Evolutionary conservation across 1,284 basidiomycete genomes (phyloP).

Genomic region (Malassezia sp.): DNA sequence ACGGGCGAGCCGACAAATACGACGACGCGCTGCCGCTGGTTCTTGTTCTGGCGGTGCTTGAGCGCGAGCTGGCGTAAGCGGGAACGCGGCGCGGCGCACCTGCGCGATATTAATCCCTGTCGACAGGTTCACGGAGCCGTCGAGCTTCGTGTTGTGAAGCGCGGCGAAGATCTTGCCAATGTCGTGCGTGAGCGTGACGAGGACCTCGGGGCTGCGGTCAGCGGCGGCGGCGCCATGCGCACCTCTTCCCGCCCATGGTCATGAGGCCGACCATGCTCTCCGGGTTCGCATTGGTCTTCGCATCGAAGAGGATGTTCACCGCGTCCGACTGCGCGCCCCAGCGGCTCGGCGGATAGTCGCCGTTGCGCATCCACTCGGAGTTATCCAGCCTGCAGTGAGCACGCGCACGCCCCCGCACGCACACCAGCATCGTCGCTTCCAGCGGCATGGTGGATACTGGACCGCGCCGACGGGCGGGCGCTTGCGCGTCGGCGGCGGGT

Average conservation of each 20-base stretch:
- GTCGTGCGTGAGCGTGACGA: slow-evolving; percentile 89
- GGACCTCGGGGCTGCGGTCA: slow-evolving; percentile 60
- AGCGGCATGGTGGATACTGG: slow-evolving; percentile 32
- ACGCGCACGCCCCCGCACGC: slow-evolving; percentile 8
- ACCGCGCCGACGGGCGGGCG: neutral
- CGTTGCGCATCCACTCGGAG: slow-evolving; percentile 56
- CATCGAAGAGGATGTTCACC: slow-evolving; percentile 76
- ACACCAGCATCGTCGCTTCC: slow-evolving; percentile 47
- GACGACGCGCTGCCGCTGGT: slow-evolving; percentile 84
- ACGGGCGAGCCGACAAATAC: slow-evolving; percentile 80
- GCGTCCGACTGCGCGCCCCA: slow-evolving; percentile 87
- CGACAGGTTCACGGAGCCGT: slow-evolving; percentile 68
- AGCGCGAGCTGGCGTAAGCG: slow-evolving; percentile 65
- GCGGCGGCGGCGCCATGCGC: neutral
- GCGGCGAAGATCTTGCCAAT: slow-evolving; percentile 78
- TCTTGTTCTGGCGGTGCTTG: slow-evolving; percentile 98
- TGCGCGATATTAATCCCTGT: slow-evolving; percentile 88
- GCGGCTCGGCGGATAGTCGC: slow-evolving; percentile 71
- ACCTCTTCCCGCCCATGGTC: slow-evolving; percentile 67
- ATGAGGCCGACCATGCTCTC: slow-evolving; percentile 95
- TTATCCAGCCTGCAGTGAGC: slow-evolving; percentile 35
- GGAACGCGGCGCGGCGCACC: slow-evolving; percentile 27
- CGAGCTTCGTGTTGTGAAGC: slow-evolving; percentile 62
- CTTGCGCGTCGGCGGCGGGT: slow-evolving; percentile 5
- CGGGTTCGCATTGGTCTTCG: slow-evolving; percentile 81